Evolutionary conservation across 768 basidiomycete species (phyloP), one percentile per base, ranked within the genome.

Genomic region (Tricholoma terreum): DNA sequence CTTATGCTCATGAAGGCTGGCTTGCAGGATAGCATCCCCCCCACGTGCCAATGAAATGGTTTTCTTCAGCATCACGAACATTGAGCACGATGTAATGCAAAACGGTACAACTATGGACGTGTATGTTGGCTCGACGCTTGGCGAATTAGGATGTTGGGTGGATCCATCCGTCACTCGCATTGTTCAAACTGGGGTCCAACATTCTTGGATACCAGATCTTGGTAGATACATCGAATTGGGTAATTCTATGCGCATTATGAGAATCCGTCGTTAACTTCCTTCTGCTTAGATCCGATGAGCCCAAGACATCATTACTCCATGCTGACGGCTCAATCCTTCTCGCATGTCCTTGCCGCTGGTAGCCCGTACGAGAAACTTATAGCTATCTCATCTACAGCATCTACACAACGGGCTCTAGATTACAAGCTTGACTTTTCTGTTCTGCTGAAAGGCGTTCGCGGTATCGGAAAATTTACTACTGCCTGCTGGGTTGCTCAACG

Each of bases 91-190:
- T 52, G 72, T 84, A 0, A 68, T 84, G 6, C 64, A 77, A 33
- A 69, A 69, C 61, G 42, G 67, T 54, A 57, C 66, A 59, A 57
- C 61, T 17, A 58, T 68, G 19, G 84, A 86, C 59, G 67, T 81
- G 6, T 81, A 84, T 61, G 74, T 80, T 21, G 82, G 84, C 14
- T 80, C 80, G 1, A 78, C 80, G 0, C 69, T 80, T 17, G 90
- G 89, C 4, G 84, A 91, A 63, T 67, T 94, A 15, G 96, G 96
- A 0, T 95, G 89, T 65, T 90, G 90, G 81, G 78, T 97, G 17
- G 92, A 98, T 63, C 72, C 85, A 1, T 68, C 77, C 1, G 67
- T 79, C 6, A 96, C 96, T 17, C 84, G 85, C 53, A 83, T 98
- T 65, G 70, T 90, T 7, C 91, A 95, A 69, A 79, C 84, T 0